Evolutionary conservation across 306 rosid species (phyloP).

Genomic region (Trifolium dubium): DNA sequence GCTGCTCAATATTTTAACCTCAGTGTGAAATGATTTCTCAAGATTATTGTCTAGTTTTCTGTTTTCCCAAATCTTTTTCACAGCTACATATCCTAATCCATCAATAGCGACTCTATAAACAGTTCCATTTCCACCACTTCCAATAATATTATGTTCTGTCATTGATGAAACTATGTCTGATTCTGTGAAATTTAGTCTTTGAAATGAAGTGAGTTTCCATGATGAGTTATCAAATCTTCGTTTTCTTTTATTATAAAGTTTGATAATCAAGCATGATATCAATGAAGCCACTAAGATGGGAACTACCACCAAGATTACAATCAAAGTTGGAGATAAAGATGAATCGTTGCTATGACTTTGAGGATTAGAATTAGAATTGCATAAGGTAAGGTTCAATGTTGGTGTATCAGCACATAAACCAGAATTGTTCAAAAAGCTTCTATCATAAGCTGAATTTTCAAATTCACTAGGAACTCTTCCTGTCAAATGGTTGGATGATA

Average conservation of each 20-base stretch:
- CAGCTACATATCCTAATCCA: constrained; percentile 60
- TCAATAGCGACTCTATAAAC: constrained; percentile 64
- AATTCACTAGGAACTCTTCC: constrained; percentile 63
- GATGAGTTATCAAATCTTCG: constrained; percentile 40
- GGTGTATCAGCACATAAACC: constrained; percentile 61
- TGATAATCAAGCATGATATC: constrained; percentile 34
- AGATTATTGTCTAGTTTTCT: constrained; percentile 63
- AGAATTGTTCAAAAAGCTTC: constrained; percentile 72
- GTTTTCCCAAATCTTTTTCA: constrained; percentile 64
- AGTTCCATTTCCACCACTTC: constrained; percentile 83
- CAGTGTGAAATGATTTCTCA: constrained; percentile 70
- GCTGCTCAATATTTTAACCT: constrained; percentile 68
- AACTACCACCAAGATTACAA: constrained; percentile 41
- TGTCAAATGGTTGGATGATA: constrained; percentile 54
- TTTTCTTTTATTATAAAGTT: constrained; percentile 44
- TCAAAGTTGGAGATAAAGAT: constrained; percentile 52
- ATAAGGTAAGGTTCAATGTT: constrained; percentile 42
- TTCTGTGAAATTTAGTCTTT: constrained; percentile 64
- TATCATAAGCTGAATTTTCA: constrained; percentile 45
- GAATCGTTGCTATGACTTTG: constrained; percentile 47
- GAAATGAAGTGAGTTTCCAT: constrained; percentile 77
- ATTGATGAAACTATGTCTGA: constrained; percentile 58
- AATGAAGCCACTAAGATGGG: constrained; percentile 34
- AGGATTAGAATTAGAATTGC: constrained; percentile 43
- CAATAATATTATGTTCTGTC: constrained; percentile 60